Conservation (phyloP, 495 filamentous ascomycete species). For the Platismatia glauca region DNA sequence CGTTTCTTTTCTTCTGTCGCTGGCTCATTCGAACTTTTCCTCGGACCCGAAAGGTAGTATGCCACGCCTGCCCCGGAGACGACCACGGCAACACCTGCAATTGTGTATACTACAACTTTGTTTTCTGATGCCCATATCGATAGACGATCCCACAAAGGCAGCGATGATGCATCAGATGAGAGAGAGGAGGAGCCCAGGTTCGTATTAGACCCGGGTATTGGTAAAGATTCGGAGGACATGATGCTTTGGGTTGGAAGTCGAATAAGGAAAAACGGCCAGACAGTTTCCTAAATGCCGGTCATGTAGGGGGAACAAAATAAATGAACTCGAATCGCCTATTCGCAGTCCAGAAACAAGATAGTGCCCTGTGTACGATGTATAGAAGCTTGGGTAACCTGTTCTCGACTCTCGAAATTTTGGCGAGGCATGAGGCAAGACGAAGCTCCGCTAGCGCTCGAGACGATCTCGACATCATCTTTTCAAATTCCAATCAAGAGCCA, state of each 20-base stretch:
- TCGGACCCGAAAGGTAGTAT: conserved; percentile 65
- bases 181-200: conserved; percentile 44
- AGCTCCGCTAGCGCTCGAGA: conserved; percentile 6
- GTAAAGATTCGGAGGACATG: conserved; percentile 23
- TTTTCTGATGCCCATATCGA: conserved; percentile 91
- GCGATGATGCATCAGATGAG: conserved; percentile 40
- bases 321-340: background rate
- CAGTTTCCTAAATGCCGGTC: background rate
- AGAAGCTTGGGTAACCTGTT: background rate
- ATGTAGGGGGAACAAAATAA: background rate
- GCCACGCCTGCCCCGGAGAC: conserved; percentile 81
- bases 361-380: background rate
- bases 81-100: conserved; percentile 86
- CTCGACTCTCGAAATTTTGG: conserved; percentile 18
- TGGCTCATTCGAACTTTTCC: conserved; percentile 26
- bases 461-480: conserved; percentile 1
- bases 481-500: too few species aligned
- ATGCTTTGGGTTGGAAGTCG: conserved; percentile 5
- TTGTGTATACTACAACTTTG: conserved; percentile 89
- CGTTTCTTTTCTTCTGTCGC: conserved; percentile 41
- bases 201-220: conserved; percentile 16
- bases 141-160: conserved; percentile 79
- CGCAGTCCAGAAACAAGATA: background rate
- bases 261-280: background rate
- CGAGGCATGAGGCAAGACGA: conserved; percentile 2